Evolutionary conservation across 140 eudicot genomes (phyloP).

Genomic region (Ambrosia hybrid): DNA sequence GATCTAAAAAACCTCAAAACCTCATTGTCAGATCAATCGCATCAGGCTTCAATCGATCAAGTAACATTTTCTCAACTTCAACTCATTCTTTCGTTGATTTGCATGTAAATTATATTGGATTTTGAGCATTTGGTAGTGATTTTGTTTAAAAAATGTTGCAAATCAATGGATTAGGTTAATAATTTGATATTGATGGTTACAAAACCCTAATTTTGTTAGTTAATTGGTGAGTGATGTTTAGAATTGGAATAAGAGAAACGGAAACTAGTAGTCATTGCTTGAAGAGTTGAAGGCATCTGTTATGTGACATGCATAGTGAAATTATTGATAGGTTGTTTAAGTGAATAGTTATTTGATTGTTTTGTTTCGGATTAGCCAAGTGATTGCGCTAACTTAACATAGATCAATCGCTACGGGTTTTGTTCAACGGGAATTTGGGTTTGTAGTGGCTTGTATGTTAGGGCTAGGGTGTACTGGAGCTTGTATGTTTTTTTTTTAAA

Average conservation of each 20-base stretch:
- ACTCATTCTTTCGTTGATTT: slow-evolving; percentile 1
- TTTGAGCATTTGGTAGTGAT: slow-evolving; percentile 3
- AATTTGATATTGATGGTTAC: background rate
- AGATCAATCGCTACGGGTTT: no score
- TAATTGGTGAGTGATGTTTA: background rate
- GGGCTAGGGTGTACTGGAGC: no score
- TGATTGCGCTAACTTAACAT: no score
- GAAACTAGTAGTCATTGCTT: background rate
- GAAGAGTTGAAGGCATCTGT: no score
- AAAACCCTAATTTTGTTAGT: slow-evolving; percentile 18
- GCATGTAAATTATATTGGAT: background rate
- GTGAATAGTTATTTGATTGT: no score
- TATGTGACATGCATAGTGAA: no score
- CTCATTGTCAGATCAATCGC: slow-evolving; percentile 62
- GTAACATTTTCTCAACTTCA: slow-evolving; percentile 24
- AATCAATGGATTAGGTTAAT: background rate
- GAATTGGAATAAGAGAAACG: no score
- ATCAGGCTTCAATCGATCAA: slow-evolving; percentile 50
- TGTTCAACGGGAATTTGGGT: no score
- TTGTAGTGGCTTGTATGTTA: no score
- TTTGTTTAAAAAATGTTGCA: slow-evolving; percentile 15
- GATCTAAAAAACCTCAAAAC: slow-evolving; percentile 55
- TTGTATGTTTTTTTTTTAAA: no score
- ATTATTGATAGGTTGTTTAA: no score
- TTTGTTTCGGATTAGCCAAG: no score